Evolutionary conservation across 2,329 filamentous ascomycete species (phyloP), one percentile per base, ranked within the genome.

Genomic region (Ramularia collo-cygni): DNA sequence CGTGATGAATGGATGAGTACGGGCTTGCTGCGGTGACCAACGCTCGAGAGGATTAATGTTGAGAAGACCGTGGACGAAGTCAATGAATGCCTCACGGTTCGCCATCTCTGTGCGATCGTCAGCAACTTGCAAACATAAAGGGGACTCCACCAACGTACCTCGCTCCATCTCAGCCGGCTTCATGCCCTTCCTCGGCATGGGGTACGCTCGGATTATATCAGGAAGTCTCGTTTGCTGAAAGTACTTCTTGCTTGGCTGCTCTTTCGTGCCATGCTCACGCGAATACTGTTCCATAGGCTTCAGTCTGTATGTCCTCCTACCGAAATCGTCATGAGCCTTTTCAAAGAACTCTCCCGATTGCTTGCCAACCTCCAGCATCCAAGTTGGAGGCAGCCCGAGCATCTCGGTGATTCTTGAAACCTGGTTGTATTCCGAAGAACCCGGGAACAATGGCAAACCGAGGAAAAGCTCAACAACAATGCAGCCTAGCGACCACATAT

Each of bases 331-430:
- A 49, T 81, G 78, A 10, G 74, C 73, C 67, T 95, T 95, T 64
- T 98, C 90, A 57, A 95, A 98, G 62, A 98, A 98, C 55, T 96
- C 89, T 31, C 87, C 86, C 1, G 90, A 86, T 63, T 98, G 92
- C 66, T 98, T 98, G 55, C 92, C 92, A 76, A 95, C 93, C 61
- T 98, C 92, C 41, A 98, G 76, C 92, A 98, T 98, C 92, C 92
- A 98, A 50, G 88, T 93, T 27, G 88, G 90, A 2, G 92, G 90
- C 51, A 95, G 81, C 8, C 92, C 92, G 7, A 98, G 76, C 92
- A 98, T 98, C 66, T 98, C 92, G 15, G 92, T 89, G 49, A 98
- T 98, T 38, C 92, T 77, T 18, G 90, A 90, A 13, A 98, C 89
- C 63, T 98, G 92, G 56, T 98, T 98, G 66, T 98, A 98, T 64